Base-by-base conservation (phyloP, 2,329 filamentous ascomycete genomes). In the Ceratocystis harringtonii region DNA sequence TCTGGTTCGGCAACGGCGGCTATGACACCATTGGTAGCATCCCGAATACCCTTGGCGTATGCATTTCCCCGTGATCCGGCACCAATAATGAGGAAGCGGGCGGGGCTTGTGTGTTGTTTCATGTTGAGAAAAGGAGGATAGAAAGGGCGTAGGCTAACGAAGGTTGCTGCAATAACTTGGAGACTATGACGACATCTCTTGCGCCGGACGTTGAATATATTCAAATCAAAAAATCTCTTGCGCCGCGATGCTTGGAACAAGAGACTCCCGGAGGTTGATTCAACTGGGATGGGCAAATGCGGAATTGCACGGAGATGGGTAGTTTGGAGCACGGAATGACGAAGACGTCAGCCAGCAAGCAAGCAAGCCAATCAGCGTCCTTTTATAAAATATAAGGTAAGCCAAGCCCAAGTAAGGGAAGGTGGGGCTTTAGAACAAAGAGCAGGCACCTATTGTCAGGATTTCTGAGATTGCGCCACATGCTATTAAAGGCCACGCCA, bases 1-100 rank as follows among this genome's bases (percentile, higher is more conserved):
- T 90, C 79, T 0, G 92, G 90, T 70, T 97, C 94, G 25, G 88
- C 90, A 17, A 99, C 84, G 30, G 89, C 89, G 25, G 81, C 83
- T 67, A 97, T 83, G 41, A 86, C 73, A 5, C 87, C 89, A 69
- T 84, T 81, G 67, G 83, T 86, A 19, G 83, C 83, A 17, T 79
- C 78, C n/a, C 77, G 74, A 7, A 90, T 84, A 63, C 86, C 86
- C 67, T 80, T 78, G 41, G 87, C 88, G 73, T 95, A 95, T 36
- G 84, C 82, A 63, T 82, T 80, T 15, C 91, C 91, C 44, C 91
- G 85, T 61, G 87, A 89, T 43, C 91, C 90, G 6, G 89, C 90
- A 22, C 91, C 91, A 70, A 95, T 86, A 71, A 95, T 82, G 65
- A 95, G 79, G 71, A 95, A 84, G 62, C 86, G 84, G 2, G 85